These are phyloP conservation scores for Cyclostephanos tholiformis DNA, from an alignment of 108 stramenopile genomes.

Conservation along the genomic window DNA sequence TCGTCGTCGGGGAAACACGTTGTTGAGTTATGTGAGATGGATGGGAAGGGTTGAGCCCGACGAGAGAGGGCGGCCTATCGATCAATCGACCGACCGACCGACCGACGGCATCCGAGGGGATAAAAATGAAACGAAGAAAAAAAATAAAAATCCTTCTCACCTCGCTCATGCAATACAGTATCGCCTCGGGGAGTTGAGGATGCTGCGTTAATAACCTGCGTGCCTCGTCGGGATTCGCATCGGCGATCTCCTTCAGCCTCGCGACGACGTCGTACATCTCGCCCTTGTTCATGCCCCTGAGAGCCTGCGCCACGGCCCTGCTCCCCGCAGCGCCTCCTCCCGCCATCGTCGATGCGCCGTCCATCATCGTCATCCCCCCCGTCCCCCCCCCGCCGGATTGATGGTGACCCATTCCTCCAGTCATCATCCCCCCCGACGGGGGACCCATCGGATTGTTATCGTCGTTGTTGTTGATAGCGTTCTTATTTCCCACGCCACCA, in stretches of 20 bases:
- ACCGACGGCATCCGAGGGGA: neutral
- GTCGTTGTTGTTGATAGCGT: constrained; percentile 3
- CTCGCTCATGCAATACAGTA: constrained; percentile 84
- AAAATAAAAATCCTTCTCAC: constrained; percentile 10
- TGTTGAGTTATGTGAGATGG: too few relatives aligned
- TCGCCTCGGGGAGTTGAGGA: constrained; percentile 91
- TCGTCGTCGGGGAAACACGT: too few relatives aligned
- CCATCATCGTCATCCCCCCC: constrained; percentile 15
- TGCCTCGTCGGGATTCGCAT: constrained; percentile 91
- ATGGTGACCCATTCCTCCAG: constrained; percentile 25
- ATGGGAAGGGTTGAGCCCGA: too few relatives aligned
- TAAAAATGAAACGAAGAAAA: neutral
- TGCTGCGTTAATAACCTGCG: constrained; percentile 79
- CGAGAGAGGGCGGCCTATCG: too few relatives aligned
- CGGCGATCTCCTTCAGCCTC: constrained; percentile 88
- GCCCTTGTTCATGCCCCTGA: constrained; percentile 82
- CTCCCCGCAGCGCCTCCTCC: constrained; percentile 61
- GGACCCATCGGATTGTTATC: neutral
- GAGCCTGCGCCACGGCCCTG: constrained; percentile 72
- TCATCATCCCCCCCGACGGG: constrained; percentile 8
- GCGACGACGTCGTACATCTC: constrained; percentile 93
- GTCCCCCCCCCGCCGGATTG: neutral
- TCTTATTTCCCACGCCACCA: constrained; percentile 14
- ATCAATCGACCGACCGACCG: neutral
- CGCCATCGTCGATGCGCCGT: constrained; percentile 18